phyloP scores from a whole-genome alignment of 1,284 basidiomycete genomes.

The Moesziomyces sp. region DNA sequence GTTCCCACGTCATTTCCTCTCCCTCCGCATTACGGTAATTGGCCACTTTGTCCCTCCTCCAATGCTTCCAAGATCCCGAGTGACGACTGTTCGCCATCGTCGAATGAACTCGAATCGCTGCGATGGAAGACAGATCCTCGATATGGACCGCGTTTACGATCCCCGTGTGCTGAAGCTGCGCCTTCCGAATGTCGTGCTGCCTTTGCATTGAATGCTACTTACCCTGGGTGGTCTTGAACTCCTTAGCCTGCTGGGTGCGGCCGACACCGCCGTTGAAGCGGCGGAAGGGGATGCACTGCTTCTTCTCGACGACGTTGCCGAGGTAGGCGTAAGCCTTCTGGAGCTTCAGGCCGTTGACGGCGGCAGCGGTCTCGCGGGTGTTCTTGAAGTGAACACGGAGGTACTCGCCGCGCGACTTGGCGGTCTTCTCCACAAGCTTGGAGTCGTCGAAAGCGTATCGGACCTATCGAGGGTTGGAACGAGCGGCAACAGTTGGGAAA shows the following conservation, averaged over 20 bases:
- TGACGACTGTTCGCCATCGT: no score
- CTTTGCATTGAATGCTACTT: conserved; percentile 59
- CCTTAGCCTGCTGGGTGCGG: conserved; percentile 95
- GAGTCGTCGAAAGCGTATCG: conserved; percentile 68
- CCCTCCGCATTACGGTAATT: no score
- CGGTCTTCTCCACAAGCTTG: conserved; percentile 66
- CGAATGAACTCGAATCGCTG: no score
- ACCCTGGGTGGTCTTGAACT: conserved; percentile 97
- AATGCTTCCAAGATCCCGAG: no score
- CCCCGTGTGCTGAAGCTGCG: no score
- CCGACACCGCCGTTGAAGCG: conserved; percentile 97
- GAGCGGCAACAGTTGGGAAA: background rate
- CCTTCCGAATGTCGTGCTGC: no score
- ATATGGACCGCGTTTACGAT: no score
- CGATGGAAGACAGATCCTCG: no score
- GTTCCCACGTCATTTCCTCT: no score
- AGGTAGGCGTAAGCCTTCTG: conserved; percentile 97
- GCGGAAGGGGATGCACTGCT: conserved; percentile 96
- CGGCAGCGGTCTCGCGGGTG: conserved; percentile 78
- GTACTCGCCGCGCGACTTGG: conserved; percentile 87
- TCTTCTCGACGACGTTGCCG: conserved; percentile 93
- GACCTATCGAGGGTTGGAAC: conserved; percentile 37
- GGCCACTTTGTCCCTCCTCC: no score
- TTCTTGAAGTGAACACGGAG: conserved; percentile 99
- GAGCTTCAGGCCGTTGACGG: conserved; percentile 83